Evolutionary conservation across 352 stramenopile genomes (phyloP), one percentile per base, ranked within the genome.

Genomic region (Albugo candida): DNA sequence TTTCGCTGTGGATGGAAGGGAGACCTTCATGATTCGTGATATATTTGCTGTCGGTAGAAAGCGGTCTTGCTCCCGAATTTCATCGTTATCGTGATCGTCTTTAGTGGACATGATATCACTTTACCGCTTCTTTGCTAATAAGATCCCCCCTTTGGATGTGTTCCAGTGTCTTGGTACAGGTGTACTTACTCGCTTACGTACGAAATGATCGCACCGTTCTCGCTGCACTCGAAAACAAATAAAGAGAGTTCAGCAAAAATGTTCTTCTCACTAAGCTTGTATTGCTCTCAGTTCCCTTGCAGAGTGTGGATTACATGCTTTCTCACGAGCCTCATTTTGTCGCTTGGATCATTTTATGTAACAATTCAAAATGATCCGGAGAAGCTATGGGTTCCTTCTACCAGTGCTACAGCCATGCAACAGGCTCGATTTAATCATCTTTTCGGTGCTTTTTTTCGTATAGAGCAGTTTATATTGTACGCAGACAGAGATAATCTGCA

Each of bases 41-140:
- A 99, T 99, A 75, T 99, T 99, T 53, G 95, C 95, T 47, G 97
- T 98, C 16, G 95, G 95, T 16, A 99, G 72, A 70, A 97, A 98
- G 13, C 95, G 85, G 70, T 98, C 94, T 75, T 98, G 81, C 65
- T 96, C 85, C 42, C 83, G 77, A 59, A 94, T 85, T 65, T 96
- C 85, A 50, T 88, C 78, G 54, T 87, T 79, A 59, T 88, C 76
- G 54, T 85, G 68, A 34, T 92, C 80, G 38, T 43, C 24, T 31
- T 31, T 31, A 8, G 24, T 31, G 24, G 24, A 31, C 24, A 31
- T 31, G 24, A 31, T 31, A 31, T 31, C 24, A 10, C 24, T 31
- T 31, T 31, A 31, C 24, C 24, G 24, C 24, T 31, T 10, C 24
- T 31, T 31, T 31, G 24, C 24, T 3, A 31, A 31, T 31, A 31